Percentiles rank a stretch among this genome's conserved stretches.
Evolutionary conservation across 495 filamentous ascomycete species (phyloP).

Genomic region (Tuber borchii): DNA sequence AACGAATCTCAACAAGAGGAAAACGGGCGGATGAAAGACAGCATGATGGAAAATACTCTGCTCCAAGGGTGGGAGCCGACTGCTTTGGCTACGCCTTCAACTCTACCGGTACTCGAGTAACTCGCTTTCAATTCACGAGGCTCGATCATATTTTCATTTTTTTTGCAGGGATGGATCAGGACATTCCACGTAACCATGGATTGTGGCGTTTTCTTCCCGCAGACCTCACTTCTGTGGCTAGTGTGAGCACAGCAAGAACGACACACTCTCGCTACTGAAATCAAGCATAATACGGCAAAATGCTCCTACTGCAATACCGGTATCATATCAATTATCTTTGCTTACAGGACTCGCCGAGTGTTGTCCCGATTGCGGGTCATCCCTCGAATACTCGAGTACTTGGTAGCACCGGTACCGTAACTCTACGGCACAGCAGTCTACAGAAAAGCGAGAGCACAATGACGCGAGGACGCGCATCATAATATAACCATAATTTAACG

Average conservation of each 20-base stretch:
- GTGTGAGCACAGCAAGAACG: background rate
- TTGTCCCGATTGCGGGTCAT: background rate
- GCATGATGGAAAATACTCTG: constrained; percentile 3
- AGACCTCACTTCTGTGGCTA: background rate
- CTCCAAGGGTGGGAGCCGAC: background rate
- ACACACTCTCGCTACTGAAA: background rate
- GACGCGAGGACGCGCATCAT: background rate
- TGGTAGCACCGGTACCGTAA: too few species aligned
- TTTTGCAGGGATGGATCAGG: background rate
- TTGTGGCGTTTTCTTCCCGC: background rate
- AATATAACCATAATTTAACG: background rate
- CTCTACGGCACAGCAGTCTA: background rate
- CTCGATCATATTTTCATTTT: background rate
- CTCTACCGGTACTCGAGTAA: background rate
- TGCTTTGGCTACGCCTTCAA: background rate
- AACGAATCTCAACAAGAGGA: background rate
- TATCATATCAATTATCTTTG: too few species aligned
- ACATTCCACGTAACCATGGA: background rate
- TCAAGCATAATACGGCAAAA: background rate
- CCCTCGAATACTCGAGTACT: too few species aligned
- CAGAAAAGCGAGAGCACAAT: background rate
- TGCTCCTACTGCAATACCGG: too few species aligned
- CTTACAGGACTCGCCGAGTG: background rate
- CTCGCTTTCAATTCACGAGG: background rate
- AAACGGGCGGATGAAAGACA: background rate